Conservation (phyloP, 2,329 filamentous ascomycete genomes). For the Scopulariopsis brevicaulis region DNA sequence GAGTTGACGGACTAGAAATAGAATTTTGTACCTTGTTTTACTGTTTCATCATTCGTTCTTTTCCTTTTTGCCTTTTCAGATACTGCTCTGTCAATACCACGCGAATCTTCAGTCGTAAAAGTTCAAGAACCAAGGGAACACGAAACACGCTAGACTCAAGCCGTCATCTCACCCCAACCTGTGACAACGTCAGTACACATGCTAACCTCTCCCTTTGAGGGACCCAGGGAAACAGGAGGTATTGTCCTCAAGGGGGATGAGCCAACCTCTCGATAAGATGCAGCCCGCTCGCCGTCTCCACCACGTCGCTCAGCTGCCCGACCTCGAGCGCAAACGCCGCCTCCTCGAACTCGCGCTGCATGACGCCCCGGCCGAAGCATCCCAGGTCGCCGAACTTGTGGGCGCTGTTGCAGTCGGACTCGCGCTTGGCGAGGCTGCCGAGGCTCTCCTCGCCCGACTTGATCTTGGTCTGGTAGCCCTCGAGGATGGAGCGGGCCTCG, state of each 20-base stretch:
- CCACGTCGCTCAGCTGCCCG: constrained; percentile 74
- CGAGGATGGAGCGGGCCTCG: constrained; percentile 70
- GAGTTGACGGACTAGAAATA: not conserved
- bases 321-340: constrained; percentile 83
- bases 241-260: not conserved
- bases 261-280: constrained; percentile 85
- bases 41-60: not conserved
- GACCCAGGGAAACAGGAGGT: too few species aligned
- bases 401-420: constrained; percentile 93
- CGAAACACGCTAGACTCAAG: not conserved
- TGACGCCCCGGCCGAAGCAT: constrained; percentile 87
- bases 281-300: constrained; percentile 87
- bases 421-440: constrained; percentile 73
- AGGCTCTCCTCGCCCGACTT: constrained; percentile 55
- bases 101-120: not conserved
- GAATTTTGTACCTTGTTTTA: not conserved
- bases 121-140: not conserved
- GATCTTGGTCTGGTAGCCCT: constrained; percentile 66
- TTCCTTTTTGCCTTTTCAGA: not conserved
- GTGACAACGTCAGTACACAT: not conserved
- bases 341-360: constrained; percentile 98
- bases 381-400: constrained; percentile 90
- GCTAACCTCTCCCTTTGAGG: not conserved
- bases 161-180: constrained; percentile 1
- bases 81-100: not conserved